These are phyloP conservation scores for peach (Prunus persica) DNA, from an alignment of 306 rosid genomes.

Conservation along the genomic window Prunus_persica_NCBIv2 NC_034016.1:12270001-12270500, in stretches of 20 bases:
- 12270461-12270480: neutral
- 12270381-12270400: neutral
- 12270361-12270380: neutral
- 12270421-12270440: neutral
- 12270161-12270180: constrained; percentile 99
- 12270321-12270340: no score
- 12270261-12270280: neutral
- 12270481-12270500: neutral
- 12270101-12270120: constrained; percentile 82
- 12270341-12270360: neutral
- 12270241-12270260: neutral
- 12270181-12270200: constrained; percentile 84
- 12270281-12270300: neutral
- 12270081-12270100: constrained; percentile 86
- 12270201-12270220: constrained; percentile 35
- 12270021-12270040: no score
- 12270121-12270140: constrained; percentile 92
- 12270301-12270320: neutral
- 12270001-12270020: no score
- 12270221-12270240: constrained; percentile 5
- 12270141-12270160: constrained; percentile 84
- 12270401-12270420: neutral
- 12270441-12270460: neutral
- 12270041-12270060: constrained; percentile 77
- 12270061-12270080: constrained; percentile 54